A percentile compares a stretch with the other conserved stretches of the same genome.
These are phyloP conservation scores for Davidsoniella virescens DNA, from an alignment of 2,329 filamentous ascomycete genomes.

Conservation along the genomic window DNA sequence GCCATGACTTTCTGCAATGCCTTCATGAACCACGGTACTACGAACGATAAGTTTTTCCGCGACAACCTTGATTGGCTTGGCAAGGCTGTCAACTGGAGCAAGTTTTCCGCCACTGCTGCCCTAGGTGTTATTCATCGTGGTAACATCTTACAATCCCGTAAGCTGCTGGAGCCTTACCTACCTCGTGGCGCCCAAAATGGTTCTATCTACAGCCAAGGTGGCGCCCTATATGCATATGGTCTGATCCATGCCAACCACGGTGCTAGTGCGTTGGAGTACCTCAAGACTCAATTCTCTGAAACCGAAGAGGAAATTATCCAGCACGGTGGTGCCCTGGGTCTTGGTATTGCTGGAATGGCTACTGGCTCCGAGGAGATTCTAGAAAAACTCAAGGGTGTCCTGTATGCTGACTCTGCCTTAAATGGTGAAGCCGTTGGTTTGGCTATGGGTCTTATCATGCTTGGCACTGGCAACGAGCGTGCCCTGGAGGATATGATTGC, in stretches of 20 bases:
- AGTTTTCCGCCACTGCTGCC: constrained; percentile 93
- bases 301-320: constrained; percentile 87
- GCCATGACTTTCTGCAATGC: constrained; percentile 95
- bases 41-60: constrained; percentile 95
- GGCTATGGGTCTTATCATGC: constrained; percentile 94
- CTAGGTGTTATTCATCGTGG: constrained; percentile 93
- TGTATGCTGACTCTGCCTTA: constrained; percentile 87
- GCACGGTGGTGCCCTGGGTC: constrained; percentile 84
- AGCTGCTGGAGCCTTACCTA: constrained; percentile 86
- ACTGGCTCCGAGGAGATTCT: constrained; percentile 84
- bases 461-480: constrained; percentile 90
- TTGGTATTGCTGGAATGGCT: constrained; percentile 95
- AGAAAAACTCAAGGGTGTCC: constrained; percentile 72
- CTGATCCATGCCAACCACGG: constrained; percentile 96
- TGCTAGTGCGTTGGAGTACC: constrained; percentile 69
- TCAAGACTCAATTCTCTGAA: constrained; percentile 56
- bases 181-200: constrained; percentile 63
- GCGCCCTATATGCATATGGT: constrained; percentile 87
- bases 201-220: constrained; percentile 90
- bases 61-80: constrained; percentile 96
- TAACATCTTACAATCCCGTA: constrained; percentile 83
- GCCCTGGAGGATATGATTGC: constrained; percentile 93
- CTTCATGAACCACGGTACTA: constrained; percentile 98
- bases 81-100: constrained; percentile 98
- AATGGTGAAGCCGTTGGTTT: constrained; percentile 94